phyloP scores from a whole-genome alignment of 2,329 filamentous ascomycete species.

The Dactylellina drechsleri region DNA sequence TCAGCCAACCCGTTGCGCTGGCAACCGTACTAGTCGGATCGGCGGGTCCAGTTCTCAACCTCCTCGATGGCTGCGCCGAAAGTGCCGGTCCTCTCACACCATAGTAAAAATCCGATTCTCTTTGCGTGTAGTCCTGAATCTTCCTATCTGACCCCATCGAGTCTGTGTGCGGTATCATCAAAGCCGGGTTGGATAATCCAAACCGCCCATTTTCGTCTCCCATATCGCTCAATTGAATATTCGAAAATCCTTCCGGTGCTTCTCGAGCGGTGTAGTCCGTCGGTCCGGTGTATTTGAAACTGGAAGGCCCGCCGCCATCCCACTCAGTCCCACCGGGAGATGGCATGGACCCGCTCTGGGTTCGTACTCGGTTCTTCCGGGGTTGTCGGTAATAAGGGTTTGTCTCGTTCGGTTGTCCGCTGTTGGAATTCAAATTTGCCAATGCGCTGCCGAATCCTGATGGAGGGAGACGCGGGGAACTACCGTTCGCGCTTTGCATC shows the following conservation, averaged over 20 bases:
- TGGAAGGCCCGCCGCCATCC: conserved; percentile 74
- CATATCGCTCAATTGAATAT: conserved; percentile 42
- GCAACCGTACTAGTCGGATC: conserved; percentile 92
- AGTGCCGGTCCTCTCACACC: conserved; percentile 85
- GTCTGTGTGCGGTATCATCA: conserved; percentile 61
- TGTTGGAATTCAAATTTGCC: conserved; percentile 60
- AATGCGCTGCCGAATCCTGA: conserved; percentile 65
- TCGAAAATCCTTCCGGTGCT: conserved; percentile 27
- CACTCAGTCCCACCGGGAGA: conserved; percentile 60
- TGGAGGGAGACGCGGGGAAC: conserved; percentile 75
- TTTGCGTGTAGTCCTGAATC: conserved; percentile 85
- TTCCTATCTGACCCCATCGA: conserved; percentile 63
- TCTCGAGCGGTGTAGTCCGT: conserved; percentile 61
- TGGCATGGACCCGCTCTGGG: conserved; percentile 12
- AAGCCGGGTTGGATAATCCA: conserved; percentile 68
- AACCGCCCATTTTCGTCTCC: conserved; percentile 61
- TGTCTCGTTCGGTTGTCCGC: conserved; percentile 62
- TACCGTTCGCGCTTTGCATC: conserved; percentile 76
- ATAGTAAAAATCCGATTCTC: conserved; percentile 97
- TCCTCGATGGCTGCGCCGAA: conserved; percentile 81
- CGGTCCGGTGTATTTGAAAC: conserved; percentile 65
- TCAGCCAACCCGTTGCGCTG: conserved; percentile 87
- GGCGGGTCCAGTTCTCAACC: conserved; percentile 89
- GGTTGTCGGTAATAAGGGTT: conserved; percentile 82
- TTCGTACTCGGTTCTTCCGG: conserved; percentile 27